phyloP scores from a whole-genome alignment of 2,329 filamentous ascomycete species.

The Aureobasidium vineae region DNA sequence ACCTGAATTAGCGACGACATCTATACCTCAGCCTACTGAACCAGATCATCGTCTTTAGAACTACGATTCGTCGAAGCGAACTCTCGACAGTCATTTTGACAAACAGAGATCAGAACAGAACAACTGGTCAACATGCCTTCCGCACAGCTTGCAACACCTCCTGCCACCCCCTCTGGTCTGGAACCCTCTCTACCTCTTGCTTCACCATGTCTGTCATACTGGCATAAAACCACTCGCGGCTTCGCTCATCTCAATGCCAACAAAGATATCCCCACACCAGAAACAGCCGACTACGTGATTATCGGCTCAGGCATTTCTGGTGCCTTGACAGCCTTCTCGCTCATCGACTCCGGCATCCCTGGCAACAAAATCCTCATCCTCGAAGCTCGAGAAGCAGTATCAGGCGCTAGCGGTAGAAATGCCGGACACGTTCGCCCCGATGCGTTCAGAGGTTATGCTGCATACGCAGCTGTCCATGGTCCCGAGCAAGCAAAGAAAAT shows the following conservation, averaged over 20 bases:
- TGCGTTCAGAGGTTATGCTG: conserved; percentile 51
- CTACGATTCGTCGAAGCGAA: neutral
- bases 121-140: neutral
- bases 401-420: conserved; percentile 48
- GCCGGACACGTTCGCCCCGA: conserved; percentile 49
- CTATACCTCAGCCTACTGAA: neutral
- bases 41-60: neutral
- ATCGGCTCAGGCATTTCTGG: conserved; percentile 49
- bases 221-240: conserved; percentile 49
- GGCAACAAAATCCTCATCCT: conserved; percentile 43
- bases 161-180: conserved; percentile 4
- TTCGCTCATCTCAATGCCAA: conserved; percentile 47
- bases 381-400: conserved; percentile 48
- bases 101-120: neutral
- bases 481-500: conserved; percentile 49
- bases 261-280: conserved; percentile 35
- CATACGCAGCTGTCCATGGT: conserved; percentile 47
- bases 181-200: conserved; percentile 30
- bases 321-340: conserved; percentile 43
- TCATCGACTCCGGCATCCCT: conserved; percentile 41
- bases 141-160: conserved; percentile 12
- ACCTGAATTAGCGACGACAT: neutral
- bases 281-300: conserved; percentile 40
- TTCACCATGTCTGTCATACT: conserved; percentile 43
- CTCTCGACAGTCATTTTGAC: neutral